Base-by-base conservation (phyloP, 331 rosid species). In the Arachis monticola region DNA sequence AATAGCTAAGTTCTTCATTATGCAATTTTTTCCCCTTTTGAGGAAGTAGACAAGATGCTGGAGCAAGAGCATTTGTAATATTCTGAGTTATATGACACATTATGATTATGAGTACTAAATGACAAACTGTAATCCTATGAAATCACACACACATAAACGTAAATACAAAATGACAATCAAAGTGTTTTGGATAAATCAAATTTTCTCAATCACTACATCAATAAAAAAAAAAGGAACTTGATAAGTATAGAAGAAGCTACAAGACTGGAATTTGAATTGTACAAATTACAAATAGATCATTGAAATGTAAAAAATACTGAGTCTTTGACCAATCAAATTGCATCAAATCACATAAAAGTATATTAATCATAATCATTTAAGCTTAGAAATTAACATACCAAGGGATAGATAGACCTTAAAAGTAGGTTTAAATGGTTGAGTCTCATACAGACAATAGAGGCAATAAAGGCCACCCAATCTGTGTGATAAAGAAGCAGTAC, bases 371-470 rank as follows among this genome's bases (percentile, higher is more conserved):
- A 73, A 22, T 17, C 59, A 11, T 27, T 66, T 40, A 14, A 69
- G 64, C 48, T 22, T 51, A 47, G 70, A 68, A 45, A 67, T 38
- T 69, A 46, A 10, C 85, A 61, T 89, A 22, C 27, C 27, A 22
- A 22, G 27, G 27, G 27, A 22, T 22, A 22, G 27, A 22, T 22
- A 22, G 27, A 93, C 78, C 76, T 73, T 90, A 83, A 84, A 90
- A 52, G 90, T 84, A 17, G 99, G 92, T 64, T 85, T 92, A 78
- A 86, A 86, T n/a, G 97, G 96, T 58, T 94, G 99, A 66, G 92
- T 90, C 90, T 94, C 97, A n/a, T 90, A 81, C 61, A 94, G 93
- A 74, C 93, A 88, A 73, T 86, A 94, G 69, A 90, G 96, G 87
- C 95, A 84, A 79, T 86, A 92, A 44, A 94, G 87, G 71, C 96